These are phyloP conservation scores for Wickerhamomyces canadensis DNA, from an alignment of 805 yeast species.

Conservation along the genomic window DNA sequence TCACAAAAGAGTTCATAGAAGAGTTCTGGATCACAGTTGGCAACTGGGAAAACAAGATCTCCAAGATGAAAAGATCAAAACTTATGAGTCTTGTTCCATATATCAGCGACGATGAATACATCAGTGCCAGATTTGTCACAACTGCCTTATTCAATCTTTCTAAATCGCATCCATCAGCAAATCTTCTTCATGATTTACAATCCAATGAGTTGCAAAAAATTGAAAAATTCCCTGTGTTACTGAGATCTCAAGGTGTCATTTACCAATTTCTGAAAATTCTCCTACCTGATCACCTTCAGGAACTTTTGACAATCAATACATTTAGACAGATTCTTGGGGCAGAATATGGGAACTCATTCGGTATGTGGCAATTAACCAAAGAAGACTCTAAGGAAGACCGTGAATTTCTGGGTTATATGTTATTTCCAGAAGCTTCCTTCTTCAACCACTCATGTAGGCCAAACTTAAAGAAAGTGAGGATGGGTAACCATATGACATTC, in stretches of 20 bases:
- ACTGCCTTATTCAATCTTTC: slow-evolving; percentile 30
- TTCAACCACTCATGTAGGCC: slow-evolving; percentile 65
- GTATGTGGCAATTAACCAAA: slow-evolving; percentile 50
- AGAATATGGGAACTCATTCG: slow-evolving; percentile 65
- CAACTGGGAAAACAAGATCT: slow-evolving; percentile 32
- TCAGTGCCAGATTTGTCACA: slow-evolving; percentile 43
- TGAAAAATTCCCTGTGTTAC: slow-evolving; percentile 38
- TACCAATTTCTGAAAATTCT: slow-evolving; percentile 42
- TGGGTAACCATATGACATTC: slow-evolving; percentile 36
- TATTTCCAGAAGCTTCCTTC: slow-evolving; percentile 58
- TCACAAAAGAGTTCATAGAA: slow-evolving; percentile 18
- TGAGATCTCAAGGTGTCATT: slow-evolving; percentile 40
- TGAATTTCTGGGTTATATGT: slow-evolving; percentile 55
- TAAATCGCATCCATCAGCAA: slow-evolving; percentile 12
- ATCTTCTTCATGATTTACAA: slow-evolving; percentile 38
- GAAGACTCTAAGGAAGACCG: slow-evolving; percentile 35
- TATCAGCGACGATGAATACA: slow-evolving; percentile 49
- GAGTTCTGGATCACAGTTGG: slow-evolving; percentile 34
- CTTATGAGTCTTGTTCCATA: slow-evolving; percentile 32
- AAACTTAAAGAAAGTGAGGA: slow-evolving; percentile 43
- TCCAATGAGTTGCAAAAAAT: slow-evolving; percentile 46
- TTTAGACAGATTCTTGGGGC: slow-evolving; percentile 48
- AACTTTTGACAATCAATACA: slow-evolving; percentile 30
- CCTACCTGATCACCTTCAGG: slow-evolving; percentile 31
- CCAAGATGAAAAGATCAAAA: slow-evolving; percentile 31